Conservation (phyloP, 2,329 filamentous ascomycete species). For the Neofusicoccum umdonicola region DNA sequence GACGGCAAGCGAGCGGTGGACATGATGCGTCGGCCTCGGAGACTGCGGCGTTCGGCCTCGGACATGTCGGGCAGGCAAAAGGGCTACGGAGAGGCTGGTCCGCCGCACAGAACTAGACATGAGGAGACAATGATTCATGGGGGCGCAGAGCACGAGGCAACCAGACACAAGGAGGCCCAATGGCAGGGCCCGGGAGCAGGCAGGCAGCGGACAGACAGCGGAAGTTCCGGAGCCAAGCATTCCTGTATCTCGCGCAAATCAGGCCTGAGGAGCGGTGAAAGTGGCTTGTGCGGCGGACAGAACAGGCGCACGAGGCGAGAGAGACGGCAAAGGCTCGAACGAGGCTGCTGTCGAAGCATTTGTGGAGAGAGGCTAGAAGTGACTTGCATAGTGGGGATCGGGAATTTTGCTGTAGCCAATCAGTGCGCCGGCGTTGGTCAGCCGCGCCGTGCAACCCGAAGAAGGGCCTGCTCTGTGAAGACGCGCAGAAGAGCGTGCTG, state of each 20-base stretch:
- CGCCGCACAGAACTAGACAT: not conserved
- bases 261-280: not conserved
- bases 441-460: not conserved
- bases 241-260: not conserved
- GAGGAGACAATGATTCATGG: not conserved
- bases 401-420: not conserved
- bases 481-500: not conserved
- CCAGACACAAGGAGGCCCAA: not conserved
- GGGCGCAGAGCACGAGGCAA: not conserved
- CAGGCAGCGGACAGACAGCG: not conserved
- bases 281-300: not conserved
- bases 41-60: not conserved
- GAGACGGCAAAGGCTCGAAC: not conserved
- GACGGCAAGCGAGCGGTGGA: not conserved
- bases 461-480: not conserved
- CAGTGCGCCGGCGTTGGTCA: slow-evolving; percentile 1
- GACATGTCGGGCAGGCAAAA: not conserved
- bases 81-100: not conserved
- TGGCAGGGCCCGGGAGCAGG: not conserved
- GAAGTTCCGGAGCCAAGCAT: not conserved
- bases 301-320: not conserved
- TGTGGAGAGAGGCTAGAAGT: slow-evolving; percentile 13
- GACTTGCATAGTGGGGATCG: slow-evolving; percentile 1
- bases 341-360: not conserved
- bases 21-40: not conserved